phyloP scores from a whole-genome alignment of 768 basidiomycete genomes.

The Chalciporus chontae region DNA sequence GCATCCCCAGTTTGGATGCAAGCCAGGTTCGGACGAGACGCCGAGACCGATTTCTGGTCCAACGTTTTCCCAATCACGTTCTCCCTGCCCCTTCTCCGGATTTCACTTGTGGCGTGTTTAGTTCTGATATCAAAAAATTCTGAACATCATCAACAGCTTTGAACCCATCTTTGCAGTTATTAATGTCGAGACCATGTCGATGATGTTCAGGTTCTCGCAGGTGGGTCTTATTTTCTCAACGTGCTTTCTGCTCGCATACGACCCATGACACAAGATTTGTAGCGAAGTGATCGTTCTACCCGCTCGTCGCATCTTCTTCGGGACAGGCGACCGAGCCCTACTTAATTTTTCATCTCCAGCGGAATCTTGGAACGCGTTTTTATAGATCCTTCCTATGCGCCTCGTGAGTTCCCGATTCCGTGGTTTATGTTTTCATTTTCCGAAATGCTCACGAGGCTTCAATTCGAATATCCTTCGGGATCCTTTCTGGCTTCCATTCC shows the following conservation, averaged over 20 bases:
- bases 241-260: too few relatives aligned
- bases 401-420: neutral
- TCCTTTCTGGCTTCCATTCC: constrained; percentile 12
- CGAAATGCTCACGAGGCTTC: too few relatives aligned
- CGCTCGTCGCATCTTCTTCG: constrained; percentile 6
- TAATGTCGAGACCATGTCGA: neutral
- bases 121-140: constrained; percentile 6
- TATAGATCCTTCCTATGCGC: neutral
- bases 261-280: neutral
- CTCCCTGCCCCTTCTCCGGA: too few relatives aligned
- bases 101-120: too few relatives aligned
- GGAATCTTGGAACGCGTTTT: neutral
- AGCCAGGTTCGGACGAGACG: constrained; percentile 4
- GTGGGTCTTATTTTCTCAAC: too few relatives aligned
- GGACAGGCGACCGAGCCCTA: neutral
- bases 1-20: constrained; percentile 34
- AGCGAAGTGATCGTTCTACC: neutral
- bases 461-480: constrained; percentile 2
- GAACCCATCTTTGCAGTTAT: constrained; percentile 2
- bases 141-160: neutral
- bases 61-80: constrained; percentile 14
- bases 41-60: constrained; percentile 9
- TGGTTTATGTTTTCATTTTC: too few relatives aligned
- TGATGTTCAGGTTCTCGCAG: neutral
- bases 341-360: neutral